phyloP scores from a whole-genome alignment of 345 rosid species.

The Turnera subulata region DNA sequence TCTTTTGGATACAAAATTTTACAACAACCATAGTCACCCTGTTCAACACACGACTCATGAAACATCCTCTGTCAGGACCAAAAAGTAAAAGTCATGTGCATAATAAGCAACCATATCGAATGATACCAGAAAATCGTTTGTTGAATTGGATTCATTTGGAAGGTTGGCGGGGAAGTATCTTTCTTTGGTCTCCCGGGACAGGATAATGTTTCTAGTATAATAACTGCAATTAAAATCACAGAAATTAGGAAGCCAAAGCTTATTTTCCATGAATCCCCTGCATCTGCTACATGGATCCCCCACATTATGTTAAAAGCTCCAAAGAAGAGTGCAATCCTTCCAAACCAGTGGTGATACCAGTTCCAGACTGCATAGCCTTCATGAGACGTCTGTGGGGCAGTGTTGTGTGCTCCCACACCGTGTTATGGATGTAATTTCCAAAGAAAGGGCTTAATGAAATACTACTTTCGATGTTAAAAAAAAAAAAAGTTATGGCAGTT shows the following conservation, averaged over 20 bases:
- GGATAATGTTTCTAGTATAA: conserved; percentile 48
- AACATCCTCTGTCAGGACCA: not conserved
- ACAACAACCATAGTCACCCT: not conserved
- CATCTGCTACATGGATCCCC: conserved; percentile 60
- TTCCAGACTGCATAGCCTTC: too few species aligned
- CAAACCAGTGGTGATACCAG: conserved; percentile 86
- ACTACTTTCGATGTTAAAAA: too few species aligned
- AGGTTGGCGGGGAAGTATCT: conserved; percentile 35
- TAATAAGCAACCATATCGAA: too few species aligned
- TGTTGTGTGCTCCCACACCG: too few species aligned
- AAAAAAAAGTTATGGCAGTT: too few species aligned
- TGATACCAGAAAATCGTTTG: conserved; percentile 8
- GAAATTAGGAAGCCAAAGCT: conserved; percentile 69
- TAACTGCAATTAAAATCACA: conserved; percentile 42
- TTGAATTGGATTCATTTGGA: conserved; percentile 65
- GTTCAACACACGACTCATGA: conserved; percentile 13
- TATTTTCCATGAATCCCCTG: conserved; percentile 62
- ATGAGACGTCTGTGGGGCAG: too few species aligned
- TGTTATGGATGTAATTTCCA: too few species aligned
- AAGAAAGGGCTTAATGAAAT: too few species aligned
- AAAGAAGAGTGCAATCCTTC: conserved; percentile 73
- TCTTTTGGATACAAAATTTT: conserved; percentile 5
- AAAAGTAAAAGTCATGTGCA: too few species aligned
- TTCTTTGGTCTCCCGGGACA: conserved; percentile 39
- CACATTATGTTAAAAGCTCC: conserved; percentile 65